Percentiles rank a stretch among this genome's conserved stretches.
Conservation (phyloP, 2,329 filamentous ascomycete genomes). For the Paraconiothyrium sp. region DNA sequence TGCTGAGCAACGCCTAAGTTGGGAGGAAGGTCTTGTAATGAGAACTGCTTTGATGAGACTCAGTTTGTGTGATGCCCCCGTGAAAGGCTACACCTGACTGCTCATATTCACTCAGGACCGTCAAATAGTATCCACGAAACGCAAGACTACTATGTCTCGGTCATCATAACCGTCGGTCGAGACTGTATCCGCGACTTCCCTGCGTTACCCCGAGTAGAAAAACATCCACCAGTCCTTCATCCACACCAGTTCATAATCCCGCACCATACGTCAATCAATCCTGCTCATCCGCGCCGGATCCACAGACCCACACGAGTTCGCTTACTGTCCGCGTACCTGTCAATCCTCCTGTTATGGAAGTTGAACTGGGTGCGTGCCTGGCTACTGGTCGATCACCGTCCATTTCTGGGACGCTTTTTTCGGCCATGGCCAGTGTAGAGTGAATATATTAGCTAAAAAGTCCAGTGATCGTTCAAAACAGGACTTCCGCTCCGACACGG, state of each 20-base stretch:
- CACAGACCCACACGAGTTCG: background rate
- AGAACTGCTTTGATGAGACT: background rate
- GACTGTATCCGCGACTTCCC: background rate
- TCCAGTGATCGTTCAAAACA: background rate
- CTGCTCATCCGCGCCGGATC: background rate
- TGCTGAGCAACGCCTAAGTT: background rate
- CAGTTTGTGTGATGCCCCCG: background rate
- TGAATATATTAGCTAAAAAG: background rate
- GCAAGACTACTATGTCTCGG: background rate
- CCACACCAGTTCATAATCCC: background rate
- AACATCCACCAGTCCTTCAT: background rate
- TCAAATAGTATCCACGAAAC: background rate
- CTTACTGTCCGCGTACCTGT: conserved; percentile 1
- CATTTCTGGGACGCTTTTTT: background rate
- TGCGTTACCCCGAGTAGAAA: background rate
- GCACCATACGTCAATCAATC: conserved; percentile 4
- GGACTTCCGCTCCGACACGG: background rate
- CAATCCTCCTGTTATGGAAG: conserved; percentile 12
- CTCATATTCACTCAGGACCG: background rate
- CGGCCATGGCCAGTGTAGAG: background rate
- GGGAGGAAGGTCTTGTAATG: background rate
- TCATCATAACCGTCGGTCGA: background rate
- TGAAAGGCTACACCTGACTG: background rate
- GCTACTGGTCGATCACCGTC: background rate
- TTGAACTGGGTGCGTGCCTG: background rate